Conservation (phyloP, 2,329 filamentous ascomycete species). For the Stemphylium vesicarium region DNA sequence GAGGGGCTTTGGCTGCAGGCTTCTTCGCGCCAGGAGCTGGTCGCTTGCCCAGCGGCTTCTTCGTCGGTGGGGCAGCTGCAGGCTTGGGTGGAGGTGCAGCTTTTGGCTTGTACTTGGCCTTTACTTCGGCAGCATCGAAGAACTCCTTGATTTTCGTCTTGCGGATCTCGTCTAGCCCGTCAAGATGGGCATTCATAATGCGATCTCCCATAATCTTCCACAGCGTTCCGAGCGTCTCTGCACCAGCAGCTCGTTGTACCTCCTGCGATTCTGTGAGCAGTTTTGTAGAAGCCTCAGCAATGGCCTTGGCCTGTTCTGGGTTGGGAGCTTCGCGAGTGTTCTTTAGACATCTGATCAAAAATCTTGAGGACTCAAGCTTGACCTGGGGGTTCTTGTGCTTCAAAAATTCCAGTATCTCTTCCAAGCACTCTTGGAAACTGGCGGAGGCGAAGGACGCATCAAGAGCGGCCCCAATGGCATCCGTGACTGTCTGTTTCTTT, state of each 20-base stretch:
- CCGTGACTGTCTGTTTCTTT: constrained; percentile 88
- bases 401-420: constrained; percentile 84
- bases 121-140: constrained; percentile 80
- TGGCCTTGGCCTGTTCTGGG: constrained; percentile 80
- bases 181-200: constrained; percentile 90
- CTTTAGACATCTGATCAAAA: constrained; percentile 85
- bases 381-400: constrained; percentile 97
- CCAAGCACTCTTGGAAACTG: constrained; percentile 81
- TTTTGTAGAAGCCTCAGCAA: constrained; percentile 90
- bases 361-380: constrained; percentile 93
- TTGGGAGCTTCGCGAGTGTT: constrained; percentile 82
- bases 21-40: constrained; percentile 60
- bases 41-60: constrained; percentile 57
- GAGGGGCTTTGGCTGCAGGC: constrained; percentile 47
- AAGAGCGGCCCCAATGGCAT: constrained; percentile 84
- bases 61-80: constrained; percentile 57
- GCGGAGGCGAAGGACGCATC: constrained; percentile 74
- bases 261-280: constrained; percentile 88
- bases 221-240: constrained; percentile 88
- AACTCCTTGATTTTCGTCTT: constrained; percentile 97
- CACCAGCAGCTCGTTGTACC: constrained; percentile 82
- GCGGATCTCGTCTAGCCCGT: constrained; percentile 91
- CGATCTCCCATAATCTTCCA: constrained; percentile 99
- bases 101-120: constrained; percentile 92
- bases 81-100: constrained; percentile 65